Conservation (phyloP, 2,329 filamentous ascomycete genomes). For the Exophiala calicioides region DNA sequence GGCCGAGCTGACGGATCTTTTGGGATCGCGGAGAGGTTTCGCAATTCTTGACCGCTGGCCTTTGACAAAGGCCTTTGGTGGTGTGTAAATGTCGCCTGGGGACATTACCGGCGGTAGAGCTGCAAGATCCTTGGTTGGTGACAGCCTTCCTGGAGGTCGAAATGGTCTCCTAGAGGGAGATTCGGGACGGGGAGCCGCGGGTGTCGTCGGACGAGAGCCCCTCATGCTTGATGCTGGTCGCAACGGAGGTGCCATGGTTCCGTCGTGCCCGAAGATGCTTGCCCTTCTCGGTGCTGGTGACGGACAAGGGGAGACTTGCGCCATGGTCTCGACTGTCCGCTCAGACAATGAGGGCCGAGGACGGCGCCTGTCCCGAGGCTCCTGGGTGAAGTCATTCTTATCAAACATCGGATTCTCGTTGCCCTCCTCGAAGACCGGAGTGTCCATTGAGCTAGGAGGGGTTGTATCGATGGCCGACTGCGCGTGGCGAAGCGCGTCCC, state of each 20-base stretch:
- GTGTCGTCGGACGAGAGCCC: slow-evolving; percentile 18
- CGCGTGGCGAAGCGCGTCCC: slow-evolving; percentile 25
- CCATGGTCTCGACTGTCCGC: slow-evolving; percentile 80
- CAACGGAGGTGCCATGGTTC: slow-evolving; percentile 62
- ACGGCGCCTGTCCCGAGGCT: slow-evolving; percentile 22
- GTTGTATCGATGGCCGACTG: slow-evolving; percentile 25
- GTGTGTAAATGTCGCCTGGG: slow-evolving; percentile 27
- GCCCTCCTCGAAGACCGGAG: slow-evolving; percentile 27
- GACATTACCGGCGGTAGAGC: slow-evolving; percentile 16
- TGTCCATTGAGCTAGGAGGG: slow-evolving; percentile 26
- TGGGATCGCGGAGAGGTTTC: slow-evolving; percentile 16
- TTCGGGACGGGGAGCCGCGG: slow-evolving; percentile 14
- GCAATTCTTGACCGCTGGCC: slow-evolving; percentile 27
- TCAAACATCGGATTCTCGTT: slow-evolving; percentile 24
- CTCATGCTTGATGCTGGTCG: slow-evolving; percentile 62
- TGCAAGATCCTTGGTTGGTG: slow-evolving; percentile 23
- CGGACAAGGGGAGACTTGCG: slow-evolving; percentile 76
- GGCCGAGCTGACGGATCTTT: slow-evolving; percentile 14
- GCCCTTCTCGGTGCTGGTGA: slow-evolving; percentile 63
- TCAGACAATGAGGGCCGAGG: slow-evolving; percentile 68
- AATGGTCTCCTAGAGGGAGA: slow-evolving; percentile 27
- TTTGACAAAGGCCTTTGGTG: slow-evolving; percentile 28
- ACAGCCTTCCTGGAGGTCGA: slow-evolving; percentile 26
- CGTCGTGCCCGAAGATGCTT: slow-evolving; percentile 70
- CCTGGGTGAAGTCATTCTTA: slow-evolving; percentile 4